These are phyloP conservation scores for Solanum tarijense DNA, from an alignment of 257 asterid genomes.

Conservation along the genomic window DNA sequence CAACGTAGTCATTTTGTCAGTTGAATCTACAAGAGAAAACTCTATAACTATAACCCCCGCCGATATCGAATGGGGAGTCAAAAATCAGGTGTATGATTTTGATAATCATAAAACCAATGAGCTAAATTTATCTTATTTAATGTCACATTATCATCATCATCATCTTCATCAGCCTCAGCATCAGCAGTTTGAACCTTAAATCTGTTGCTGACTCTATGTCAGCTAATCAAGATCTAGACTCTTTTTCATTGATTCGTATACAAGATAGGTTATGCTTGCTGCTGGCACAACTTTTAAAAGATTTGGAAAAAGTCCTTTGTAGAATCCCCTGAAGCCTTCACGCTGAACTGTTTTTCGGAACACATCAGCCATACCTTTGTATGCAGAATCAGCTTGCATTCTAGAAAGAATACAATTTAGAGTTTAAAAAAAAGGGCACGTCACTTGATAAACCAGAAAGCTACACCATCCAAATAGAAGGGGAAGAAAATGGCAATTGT, in stretches of 20 bases:
- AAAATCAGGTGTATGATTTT: constrained; percentile 31
- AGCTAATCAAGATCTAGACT: constrained; percentile 60
- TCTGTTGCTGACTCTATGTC: constrained; percentile 6
- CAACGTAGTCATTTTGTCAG: neutral
- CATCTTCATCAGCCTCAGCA: constrained; percentile 16
- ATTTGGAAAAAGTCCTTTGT: constrained; percentile 89
- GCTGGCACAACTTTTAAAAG: constrained; percentile 91
- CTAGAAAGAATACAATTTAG: constrained; percentile 20
- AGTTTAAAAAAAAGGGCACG: neutral
- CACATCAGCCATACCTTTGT: constrained; percentile 66
- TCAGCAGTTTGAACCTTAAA: neutral
- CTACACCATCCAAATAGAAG: neutral
- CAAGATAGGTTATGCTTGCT: constrained; percentile 91
- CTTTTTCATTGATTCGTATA: constrained; percentile 89
- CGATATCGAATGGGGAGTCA: constrained; percentile 22
- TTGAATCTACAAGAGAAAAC: neutral
- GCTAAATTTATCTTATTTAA: constrained; percentile 16
- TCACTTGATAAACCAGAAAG: neutral
- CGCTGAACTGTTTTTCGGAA: constrained; percentile 48
- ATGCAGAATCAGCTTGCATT: constrained; percentile 77
- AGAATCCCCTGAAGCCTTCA: constrained; percentile 87
- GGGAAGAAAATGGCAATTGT: neutral
- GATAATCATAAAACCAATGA: constrained; percentile 32
- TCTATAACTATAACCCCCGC: neutral
- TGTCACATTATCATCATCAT: neutral